Percentiles rank a stretch among this genome's conserved stretches.
These are phyloP conservation scores for Pneumocystis oryctolagi DNA, from an alignment of 1,139 yeast species.

Conservation along the genomic window DNA sequence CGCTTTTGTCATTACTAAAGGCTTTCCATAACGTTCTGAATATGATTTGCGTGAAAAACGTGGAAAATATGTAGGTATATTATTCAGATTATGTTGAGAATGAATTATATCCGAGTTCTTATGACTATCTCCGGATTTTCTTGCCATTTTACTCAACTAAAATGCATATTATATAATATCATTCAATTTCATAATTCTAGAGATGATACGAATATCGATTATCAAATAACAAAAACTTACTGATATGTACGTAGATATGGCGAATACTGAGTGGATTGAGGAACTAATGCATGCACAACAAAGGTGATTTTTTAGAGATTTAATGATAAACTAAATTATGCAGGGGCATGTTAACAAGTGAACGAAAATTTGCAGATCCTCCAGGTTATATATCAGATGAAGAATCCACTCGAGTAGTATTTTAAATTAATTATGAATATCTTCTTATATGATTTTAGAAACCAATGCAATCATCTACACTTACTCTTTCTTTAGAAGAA, in stretches of 20 bases:
- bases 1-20: not conserved
- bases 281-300: not conserved
- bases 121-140: not conserved
- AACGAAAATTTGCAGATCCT: not conserved
- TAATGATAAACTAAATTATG: not conserved
- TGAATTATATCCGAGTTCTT: not conserved
- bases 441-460: not conserved
- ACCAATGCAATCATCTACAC: not conserved
- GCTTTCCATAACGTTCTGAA: not conserved
- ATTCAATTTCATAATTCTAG: too few species aligned
- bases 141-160: not conserved
- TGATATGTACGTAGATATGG: not conserved
- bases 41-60: not conserved
- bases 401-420: not conserved
- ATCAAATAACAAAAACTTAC: not conserved
- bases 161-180: too few species aligned
- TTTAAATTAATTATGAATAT: not conserved
- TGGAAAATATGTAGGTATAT: not conserved
- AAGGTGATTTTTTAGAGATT: not conserved
- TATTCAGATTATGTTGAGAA: not conserved
- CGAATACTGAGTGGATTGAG: not conserved
- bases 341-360: not conserved
- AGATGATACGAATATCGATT: not conserved
- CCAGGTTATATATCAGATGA: not conserved
- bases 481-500: not conserved